Evolutionary conservation across 208 protist species (phyloP).

Genomic region (Novymonas esmeraldas): DNA sequence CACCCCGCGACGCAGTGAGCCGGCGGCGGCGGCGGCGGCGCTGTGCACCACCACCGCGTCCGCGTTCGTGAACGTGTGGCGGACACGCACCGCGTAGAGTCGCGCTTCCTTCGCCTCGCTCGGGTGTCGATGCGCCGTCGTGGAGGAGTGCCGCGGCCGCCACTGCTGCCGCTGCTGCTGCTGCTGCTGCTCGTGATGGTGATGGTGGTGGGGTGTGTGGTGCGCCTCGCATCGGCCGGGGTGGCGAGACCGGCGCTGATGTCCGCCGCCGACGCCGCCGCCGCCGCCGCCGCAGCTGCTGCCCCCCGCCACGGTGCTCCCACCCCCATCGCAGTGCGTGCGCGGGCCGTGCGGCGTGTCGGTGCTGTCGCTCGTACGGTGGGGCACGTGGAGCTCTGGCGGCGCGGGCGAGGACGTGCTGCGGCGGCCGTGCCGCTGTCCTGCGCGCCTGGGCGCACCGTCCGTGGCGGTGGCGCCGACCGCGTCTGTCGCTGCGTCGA

Average conservation of each 20-base stretch:
- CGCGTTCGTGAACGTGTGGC: slow-evolving; percentile 23
- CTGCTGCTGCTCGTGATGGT: background rate
- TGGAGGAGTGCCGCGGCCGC: background rate
- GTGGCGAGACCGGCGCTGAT: background rate
- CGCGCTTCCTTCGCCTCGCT: slow-evolving; percentile 54
- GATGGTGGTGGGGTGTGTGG: background rate
- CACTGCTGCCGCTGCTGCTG: background rate
- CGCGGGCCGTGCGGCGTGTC: background rate
- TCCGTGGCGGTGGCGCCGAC: too few relatives aligned
- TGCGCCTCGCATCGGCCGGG: background rate
- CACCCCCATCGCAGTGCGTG: background rate
- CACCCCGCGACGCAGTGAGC: slow-evolving; percentile 43
- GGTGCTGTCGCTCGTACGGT: slow-evolving; percentile 4
- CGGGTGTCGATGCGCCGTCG: slow-evolving; percentile 16
- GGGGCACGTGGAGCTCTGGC: background rate
- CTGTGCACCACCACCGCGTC: slow-evolving; percentile 36
- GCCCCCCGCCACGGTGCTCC: background rate
- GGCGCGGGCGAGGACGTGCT: too few relatives aligned
- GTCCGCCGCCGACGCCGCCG: background rate
- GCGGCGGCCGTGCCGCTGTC: background rate
- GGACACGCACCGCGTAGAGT: slow-evolving; percentile 51
- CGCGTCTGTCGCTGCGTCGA: too few relatives aligned
- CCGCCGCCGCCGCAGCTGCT: slow-evolving; percentile 2
- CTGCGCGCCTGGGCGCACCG: too few relatives aligned
- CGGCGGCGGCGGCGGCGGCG: slow-evolving; percentile 13